phyloP scores from a whole-genome alignment of 306 rosid species.

The Lagenaria siceraria region DNA sequence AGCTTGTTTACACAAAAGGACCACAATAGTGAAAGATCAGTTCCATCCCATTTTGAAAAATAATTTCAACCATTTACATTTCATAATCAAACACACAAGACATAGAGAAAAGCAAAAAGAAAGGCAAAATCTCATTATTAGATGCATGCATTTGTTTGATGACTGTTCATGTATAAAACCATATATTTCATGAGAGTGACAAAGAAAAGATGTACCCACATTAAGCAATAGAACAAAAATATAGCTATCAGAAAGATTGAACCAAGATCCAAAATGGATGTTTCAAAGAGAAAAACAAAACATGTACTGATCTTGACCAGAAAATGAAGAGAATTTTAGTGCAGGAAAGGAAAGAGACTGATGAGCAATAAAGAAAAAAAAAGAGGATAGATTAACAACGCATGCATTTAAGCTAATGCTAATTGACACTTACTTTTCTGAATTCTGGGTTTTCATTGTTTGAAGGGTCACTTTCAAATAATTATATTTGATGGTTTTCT shows the following conservation, averaged over 20 bases:
- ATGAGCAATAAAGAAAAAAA: background rate
- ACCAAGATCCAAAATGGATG: constrained; percentile 9
- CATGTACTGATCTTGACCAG: background rate
- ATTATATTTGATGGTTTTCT: constrained; percentile 2
- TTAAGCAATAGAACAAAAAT: background rate
- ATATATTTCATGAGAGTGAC: constrained; percentile 1
- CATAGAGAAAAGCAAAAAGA: background rate
- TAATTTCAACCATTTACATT: background rate
- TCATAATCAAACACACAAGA: background rate
- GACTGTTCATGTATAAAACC: background rate
- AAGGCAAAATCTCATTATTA: background rate
- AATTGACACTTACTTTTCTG: background rate
- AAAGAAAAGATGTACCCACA: background rate
- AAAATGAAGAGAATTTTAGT: background rate
- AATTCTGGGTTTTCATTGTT: background rate
- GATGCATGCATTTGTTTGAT: constrained; percentile 1
- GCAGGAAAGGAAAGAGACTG: background rate
- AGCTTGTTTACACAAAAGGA: constrained; percentile 6
- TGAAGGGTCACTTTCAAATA: background rate
- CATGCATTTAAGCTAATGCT: background rate
- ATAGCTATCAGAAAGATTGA: constrained; percentile 5
- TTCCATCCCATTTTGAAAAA: background rate
- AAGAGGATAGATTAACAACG: background rate
- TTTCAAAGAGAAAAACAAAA: background rate
- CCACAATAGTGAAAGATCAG: constrained; percentile 4